Evolutionary conservation across 768 basidiomycete species (phyloP).

Genomic region (Clavaria fumosa): DNA sequence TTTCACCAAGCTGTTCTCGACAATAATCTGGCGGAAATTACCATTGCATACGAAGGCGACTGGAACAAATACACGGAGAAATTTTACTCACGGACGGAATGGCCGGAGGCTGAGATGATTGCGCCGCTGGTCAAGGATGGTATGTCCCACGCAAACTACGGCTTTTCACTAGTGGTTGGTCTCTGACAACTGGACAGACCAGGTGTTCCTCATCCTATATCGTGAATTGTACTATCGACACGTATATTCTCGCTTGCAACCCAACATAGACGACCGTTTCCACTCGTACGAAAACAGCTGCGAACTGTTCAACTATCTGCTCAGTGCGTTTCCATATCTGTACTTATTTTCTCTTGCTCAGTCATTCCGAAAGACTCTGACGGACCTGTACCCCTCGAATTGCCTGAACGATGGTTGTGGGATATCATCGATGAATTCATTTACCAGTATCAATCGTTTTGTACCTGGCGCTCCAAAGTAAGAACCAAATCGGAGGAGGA

Average conservation of each 20-base stretch:
- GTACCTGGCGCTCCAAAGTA: slow-evolving; percentile 76
- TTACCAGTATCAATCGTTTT: slow-evolving; percentile 96
- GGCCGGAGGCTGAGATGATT: slow-evolving; percentile 95
- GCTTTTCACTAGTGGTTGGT: no score
- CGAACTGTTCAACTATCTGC: slow-evolving; percentile 93
- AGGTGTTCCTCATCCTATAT: slow-evolving; percentile 92
- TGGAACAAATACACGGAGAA: slow-evolving; percentile 97
- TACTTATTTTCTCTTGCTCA: not conserved
- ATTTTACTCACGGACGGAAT: slow-evolving; percentile 86
- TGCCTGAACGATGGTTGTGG: slow-evolving; percentile 98
- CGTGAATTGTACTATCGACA: slow-evolving; percentile 92
- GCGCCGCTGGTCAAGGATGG: slow-evolving; percentile 90
- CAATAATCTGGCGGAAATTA: slow-evolving; percentile 84
- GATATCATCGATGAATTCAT: slow-evolving; percentile 96
- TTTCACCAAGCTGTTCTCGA: slow-evolving; percentile 88
- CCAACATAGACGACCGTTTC: slow-evolving; percentile 94
- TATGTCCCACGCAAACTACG: no score
- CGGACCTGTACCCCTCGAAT: slow-evolving; percentile 80
- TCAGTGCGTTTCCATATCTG: slow-evolving; percentile 41
- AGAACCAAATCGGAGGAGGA: slow-evolving; percentile 86
- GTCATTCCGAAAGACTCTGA: slow-evolving; percentile 55
- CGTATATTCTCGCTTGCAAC: slow-evolving; percentile 88
- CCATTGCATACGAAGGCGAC: slow-evolving; percentile 86
- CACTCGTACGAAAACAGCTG: slow-evolving; percentile 97
- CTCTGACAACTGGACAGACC: no score